Evolutionary conservation across 2,329 filamentous ascomycete species (phyloP).

Genomic region (Scleromitrula shiraiana): DNA sequence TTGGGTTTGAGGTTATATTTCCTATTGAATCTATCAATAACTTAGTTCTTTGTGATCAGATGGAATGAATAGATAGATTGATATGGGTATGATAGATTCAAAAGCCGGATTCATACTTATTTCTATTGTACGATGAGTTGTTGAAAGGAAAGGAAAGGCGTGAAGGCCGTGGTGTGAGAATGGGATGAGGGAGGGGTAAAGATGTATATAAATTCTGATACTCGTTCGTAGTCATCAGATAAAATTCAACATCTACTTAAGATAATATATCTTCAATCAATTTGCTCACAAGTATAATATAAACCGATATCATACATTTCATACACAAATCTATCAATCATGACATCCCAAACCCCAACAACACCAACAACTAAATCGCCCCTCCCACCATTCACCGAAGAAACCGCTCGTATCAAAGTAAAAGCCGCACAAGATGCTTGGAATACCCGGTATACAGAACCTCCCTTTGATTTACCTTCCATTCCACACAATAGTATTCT

Average conservation of each 20-base stretch:
- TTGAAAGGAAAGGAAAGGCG: too few species aligned
- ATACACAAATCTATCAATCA: background rate
- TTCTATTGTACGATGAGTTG: too few species aligned
- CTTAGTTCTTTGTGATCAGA: too few species aligned
- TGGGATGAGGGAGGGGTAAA: background rate
- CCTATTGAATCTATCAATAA: too few species aligned
- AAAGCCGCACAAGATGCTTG: slow-evolving; percentile 77
- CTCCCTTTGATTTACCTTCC: background rate
- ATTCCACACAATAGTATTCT: background rate
- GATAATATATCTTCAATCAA: background rate
- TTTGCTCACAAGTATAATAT: too few species aligned
- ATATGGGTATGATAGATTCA: too few species aligned
- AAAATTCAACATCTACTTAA: background rate
- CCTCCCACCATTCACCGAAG: slow-evolving; percentile 66
- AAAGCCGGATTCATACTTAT: too few species aligned
- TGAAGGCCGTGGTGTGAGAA: too few species aligned
- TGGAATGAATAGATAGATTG: too few species aligned
- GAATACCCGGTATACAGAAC: slow-evolving; percentile 59
- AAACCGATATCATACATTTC: too few species aligned
- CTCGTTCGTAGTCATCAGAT: background rate
- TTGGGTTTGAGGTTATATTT: too few species aligned
- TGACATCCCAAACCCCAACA: background rate
- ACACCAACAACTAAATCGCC: slow-evolving; percentile 32
- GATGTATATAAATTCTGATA: background rate
- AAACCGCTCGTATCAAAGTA: slow-evolving; percentile 67